Evolutionary conservation across 495 filamentous ascomycete genomes (phyloP).

Genomic region (Aspergillus carlsbadensis): DNA sequence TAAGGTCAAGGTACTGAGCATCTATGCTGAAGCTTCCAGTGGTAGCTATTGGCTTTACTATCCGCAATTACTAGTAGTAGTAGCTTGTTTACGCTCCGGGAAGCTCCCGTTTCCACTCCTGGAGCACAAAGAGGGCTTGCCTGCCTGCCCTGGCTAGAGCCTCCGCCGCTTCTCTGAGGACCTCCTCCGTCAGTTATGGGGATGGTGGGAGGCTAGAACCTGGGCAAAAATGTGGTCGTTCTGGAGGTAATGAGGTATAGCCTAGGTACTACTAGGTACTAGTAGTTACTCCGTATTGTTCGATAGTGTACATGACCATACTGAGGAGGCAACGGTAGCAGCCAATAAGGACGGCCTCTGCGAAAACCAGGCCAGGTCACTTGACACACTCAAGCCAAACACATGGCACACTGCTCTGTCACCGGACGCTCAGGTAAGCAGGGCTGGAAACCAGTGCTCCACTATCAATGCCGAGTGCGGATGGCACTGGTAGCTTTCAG

Average conservation of each 20-base stretch:
- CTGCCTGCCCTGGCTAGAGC: conserved; percentile 3
- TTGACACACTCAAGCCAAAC: conserved; percentile 24
- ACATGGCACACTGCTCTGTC: conserved; percentile 21
- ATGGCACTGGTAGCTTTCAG: no score
- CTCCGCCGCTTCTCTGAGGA: not conserved
- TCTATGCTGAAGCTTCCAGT: not conserved
- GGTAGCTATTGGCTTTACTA: conserved; percentile 2
- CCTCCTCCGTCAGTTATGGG: no score
- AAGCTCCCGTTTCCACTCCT: not conserved
- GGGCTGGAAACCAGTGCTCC: conserved; percentile 4
- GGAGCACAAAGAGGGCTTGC: not conserved
- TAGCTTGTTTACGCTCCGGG: conserved; percentile 10
- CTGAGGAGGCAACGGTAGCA: conserved; percentile 9
- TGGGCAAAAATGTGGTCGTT: not conserved
- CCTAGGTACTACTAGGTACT: no score
- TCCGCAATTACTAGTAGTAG: not conserved
- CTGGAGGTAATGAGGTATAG: no score
- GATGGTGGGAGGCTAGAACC: conserved; percentile 14
- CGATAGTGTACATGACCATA: conserved; percentile 17
- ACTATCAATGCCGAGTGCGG: not conserved
- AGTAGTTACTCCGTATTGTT: conserved; percentile 3
- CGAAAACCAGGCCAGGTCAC: conserved; percentile 34
- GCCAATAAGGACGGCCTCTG: conserved; percentile 23
- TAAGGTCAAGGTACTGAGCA: not conserved
- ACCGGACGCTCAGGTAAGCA: conserved; percentile 9